These are phyloP conservation scores for Condylostoma magnum DNA, from an alignment of 169 alveolate genomes.

Conservation along the genomic window DNA sequence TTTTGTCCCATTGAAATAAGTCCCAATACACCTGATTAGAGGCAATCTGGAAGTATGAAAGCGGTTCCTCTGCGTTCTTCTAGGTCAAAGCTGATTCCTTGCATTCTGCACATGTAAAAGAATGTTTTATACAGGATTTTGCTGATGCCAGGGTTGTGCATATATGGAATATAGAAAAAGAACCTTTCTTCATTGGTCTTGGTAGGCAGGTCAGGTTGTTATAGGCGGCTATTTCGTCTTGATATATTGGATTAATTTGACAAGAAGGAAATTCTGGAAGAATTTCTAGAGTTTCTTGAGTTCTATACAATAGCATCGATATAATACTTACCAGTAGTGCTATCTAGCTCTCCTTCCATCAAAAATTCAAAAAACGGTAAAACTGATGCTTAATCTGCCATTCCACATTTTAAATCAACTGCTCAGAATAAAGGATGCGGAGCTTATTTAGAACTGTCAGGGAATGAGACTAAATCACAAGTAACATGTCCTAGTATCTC, in stretches of 20 bases:
- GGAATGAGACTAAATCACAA: conserved; percentile 77
- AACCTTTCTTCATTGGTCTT: conserved; percentile 38
- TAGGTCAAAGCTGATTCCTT: conserved; percentile 69
- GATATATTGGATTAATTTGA: not conserved
- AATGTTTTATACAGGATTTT: conserved; percentile 65
- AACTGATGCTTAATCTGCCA: conserved; percentile 54
- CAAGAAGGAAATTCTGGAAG: not conserved
- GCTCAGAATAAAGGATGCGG: conserved; percentile 76
- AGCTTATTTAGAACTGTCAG: conserved; percentile 48
- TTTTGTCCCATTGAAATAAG: conserved; percentile 61
- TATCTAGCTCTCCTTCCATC: conserved; percentile 64
- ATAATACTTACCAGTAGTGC: conserved; percentile 52
- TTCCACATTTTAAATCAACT: conserved; percentile 56
- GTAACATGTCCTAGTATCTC: conserved; percentile 83
- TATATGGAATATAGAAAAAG: conserved; percentile 51
- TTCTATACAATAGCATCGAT: conserved; percentile 22
- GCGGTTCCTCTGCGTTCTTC: conserved; percentile 65
- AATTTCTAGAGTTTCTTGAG: not conserved
- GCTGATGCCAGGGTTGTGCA: conserved; percentile 66
- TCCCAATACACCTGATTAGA: conserved; percentile 58
- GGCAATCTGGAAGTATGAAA: conserved; percentile 64
- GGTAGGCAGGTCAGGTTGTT: not conserved
- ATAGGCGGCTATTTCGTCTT: not conserved
- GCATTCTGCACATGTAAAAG: conserved; percentile 73
- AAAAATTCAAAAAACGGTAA: conserved; percentile 60